These are phyloP conservation scores for Globisporangium paroecandrum DNA, from an alignment of 352 stramenopile genomes.

Conservation along the genomic window DNA sequence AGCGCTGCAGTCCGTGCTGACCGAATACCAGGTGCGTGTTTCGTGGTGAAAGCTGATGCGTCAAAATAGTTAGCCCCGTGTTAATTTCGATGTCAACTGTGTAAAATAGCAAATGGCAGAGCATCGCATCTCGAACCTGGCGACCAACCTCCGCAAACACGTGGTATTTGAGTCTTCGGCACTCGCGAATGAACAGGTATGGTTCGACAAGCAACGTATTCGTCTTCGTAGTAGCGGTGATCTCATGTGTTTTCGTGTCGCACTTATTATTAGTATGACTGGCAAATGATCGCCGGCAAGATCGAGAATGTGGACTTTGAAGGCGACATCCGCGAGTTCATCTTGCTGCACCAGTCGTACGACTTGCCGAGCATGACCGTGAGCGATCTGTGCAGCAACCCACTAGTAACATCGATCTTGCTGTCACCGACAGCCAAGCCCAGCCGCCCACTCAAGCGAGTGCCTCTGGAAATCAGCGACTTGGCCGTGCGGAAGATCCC, in stretches of 20 bases:
- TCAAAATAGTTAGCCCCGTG: too few relatives aligned
- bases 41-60: too few relatives aligned
- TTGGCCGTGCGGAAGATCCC: constrained; percentile 60
- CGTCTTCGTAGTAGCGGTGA: too few relatives aligned
- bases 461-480: constrained; percentile 60
- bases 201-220: neutral
- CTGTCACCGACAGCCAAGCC: constrained; percentile 43
- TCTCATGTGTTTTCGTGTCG: neutral
- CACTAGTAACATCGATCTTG: constrained; percentile 30
- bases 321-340: constrained; percentile 66
- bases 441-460: constrained; percentile 42
- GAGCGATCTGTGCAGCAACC: constrained; percentile 53
- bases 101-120: constrained; percentile 69
- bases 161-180: constrained; percentile 78
- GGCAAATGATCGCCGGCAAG: constrained; percentile 71
- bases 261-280: constrained; percentile 59
- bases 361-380: constrained; percentile 54
- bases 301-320: constrained; percentile 74
- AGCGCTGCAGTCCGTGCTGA: constrained; percentile 62
- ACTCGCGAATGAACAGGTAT: constrained; percentile 79
- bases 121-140: constrained; percentile 62
- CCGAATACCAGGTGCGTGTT: constrained; percentile 66
- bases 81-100: neutral
- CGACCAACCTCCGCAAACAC: constrained; percentile 77
- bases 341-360: constrained; percentile 35